Conservation (phyloP, 2,329 filamentous ascomycete genomes). For the Xenoacremonium recifei region DNA sequence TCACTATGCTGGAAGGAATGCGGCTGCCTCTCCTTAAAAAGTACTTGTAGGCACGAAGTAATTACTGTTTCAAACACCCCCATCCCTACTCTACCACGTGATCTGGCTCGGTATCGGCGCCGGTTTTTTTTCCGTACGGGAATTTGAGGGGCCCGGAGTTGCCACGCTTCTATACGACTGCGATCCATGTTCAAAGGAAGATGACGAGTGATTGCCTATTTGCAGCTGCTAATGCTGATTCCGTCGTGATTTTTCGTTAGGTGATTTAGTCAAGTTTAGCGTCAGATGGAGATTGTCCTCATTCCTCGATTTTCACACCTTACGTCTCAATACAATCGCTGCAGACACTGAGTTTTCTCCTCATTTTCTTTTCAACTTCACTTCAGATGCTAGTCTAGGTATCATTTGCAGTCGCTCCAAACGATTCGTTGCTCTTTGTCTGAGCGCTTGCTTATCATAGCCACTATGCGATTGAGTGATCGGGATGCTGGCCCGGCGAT, state of each 20-base stretch:
- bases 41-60: too few relatives aligned
- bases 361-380: not conserved
- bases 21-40: too few relatives aligned
- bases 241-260: not conserved
- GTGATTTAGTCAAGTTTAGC: not conserved
- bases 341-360: not conserved
- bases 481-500: constrained; percentile 5
- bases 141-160: too few relatives aligned
- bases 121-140: too few relatives aligned
- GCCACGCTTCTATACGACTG: not conserved
- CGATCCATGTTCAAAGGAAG: not conserved
- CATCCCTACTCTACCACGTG: too few relatives aligned
- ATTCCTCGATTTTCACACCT: not conserved
- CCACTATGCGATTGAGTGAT: constrained; percentile 4
- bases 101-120: too few relatives aligned
- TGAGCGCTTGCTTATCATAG: too few relatives aligned
- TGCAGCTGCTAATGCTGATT: not conserved
- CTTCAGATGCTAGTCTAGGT: too few relatives aligned
- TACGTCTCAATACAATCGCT: not conserved
- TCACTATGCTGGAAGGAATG: too few relatives aligned
- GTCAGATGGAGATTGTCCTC: not conserved
- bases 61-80: too few relatives aligned
- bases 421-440: too few relatives aligned
- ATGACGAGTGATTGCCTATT: not conserved
- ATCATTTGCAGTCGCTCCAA: too few relatives aligned